Evolutionary conservation across 805 yeast species (phyloP), one percentile per base, ranked within the genome.

Genomic region (Starmerella vaccinii): DNA sequence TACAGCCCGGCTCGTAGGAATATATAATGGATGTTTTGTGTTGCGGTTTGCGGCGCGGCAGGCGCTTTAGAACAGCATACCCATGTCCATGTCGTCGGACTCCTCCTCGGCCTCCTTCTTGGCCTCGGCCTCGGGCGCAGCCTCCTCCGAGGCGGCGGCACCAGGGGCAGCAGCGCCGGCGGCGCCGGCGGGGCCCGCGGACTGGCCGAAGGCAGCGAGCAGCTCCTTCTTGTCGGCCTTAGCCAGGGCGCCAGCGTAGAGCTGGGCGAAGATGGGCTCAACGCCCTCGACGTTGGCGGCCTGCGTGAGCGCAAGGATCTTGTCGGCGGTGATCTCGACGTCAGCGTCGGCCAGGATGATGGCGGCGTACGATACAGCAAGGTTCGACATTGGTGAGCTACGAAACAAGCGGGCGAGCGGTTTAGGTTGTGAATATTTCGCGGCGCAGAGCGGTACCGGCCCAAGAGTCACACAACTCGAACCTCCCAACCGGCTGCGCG

Each of bases 281-380:
- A 70, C 51, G 52, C 50, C 66, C 54, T 77, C 73, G 67, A 88
- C 80, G 71, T 86, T 84, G 63, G 95, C 95, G 64, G 94, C 85
- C 66, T 74, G 67, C 71, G 86, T 74, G 70, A 86, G 73, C 61
- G 92, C 72, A 67, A 79, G 71, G 65, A 86, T 76, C 78, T 85
- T 86, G 72, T 84, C 90, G 63, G 92, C 68, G 54, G 95, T 78
- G 81, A 92, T 80, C 74, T 89, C 96, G 69, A 87, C 76, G 68
- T 87, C 96, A 68, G 97, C 86, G 71, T 90, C 98, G 63, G 97
- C 95, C 74, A 90, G 80, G 77, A 90, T 88, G 74, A 90, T 82
- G 70, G 97, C 95, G 73, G 98, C 97, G 65, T 62, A 57, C 55
- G 61, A 60, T 50, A 56, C 51, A 38, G 63, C 64, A 47, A 54